phyloP scores from a whole-genome alignment of 306 rosid genomes.

The Dicorynia guianensis region DNA sequence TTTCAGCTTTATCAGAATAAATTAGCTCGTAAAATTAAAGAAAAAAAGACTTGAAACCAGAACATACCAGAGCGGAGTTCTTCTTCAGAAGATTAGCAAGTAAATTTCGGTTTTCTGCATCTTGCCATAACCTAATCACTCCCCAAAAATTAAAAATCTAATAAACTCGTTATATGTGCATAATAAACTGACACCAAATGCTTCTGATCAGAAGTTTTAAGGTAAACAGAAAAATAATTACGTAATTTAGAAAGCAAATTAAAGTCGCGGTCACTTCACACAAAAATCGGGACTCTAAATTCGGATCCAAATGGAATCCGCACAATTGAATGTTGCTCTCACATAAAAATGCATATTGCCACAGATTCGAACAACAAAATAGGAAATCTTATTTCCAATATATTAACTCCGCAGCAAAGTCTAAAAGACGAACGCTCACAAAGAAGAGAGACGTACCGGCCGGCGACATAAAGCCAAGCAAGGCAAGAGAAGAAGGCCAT shows the following conservation, averaged over 20 bases:
- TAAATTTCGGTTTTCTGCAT: conserved; percentile 84
- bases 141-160: not conserved
- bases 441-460: conserved; percentile 57
- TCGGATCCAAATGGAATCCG: conserved; percentile 32
- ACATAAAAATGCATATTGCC: not conserved
- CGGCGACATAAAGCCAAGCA: conserved; percentile 99
- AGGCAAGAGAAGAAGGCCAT: conserved; percentile 92
- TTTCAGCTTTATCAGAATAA: not conserved
- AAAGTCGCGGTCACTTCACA: not conserved
- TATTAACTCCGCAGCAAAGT: not conserved
- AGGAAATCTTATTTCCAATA: too few relatives aligned
- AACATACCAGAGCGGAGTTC: conserved; percentile 70
- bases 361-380: not conserved
- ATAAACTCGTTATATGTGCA: not conserved
- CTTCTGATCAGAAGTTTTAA: conserved; percentile 15
- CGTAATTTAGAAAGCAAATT: not conserved
- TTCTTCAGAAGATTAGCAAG: conserved; percentile 72
- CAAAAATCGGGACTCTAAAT: not conserved
- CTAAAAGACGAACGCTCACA: not conserved
- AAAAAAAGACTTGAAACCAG: not conserved
- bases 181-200: not conserved
- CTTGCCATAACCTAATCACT: conserved; percentile 91
- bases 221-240: not conserved
- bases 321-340: not conserved
- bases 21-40: not conserved